phyloP scores from a whole-genome alignment of 2,329 filamentous ascomycete genomes.

The Curvularia spicifera region DNA sequence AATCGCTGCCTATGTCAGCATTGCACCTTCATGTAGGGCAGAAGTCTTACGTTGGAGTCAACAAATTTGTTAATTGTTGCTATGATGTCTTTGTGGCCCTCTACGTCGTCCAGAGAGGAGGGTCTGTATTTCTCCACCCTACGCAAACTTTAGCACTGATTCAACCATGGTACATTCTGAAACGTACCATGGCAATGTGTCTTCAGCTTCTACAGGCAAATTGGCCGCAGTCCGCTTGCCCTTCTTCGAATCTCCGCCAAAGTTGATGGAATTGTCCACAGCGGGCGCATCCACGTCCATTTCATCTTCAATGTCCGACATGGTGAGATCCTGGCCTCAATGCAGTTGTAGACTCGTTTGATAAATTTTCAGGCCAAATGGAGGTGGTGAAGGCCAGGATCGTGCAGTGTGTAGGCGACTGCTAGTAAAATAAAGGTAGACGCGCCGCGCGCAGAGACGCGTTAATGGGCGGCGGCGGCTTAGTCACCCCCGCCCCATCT shows the following conservation, averaged over 20 bases:
- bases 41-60: slow-evolving; percentile 73
- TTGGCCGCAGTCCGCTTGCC: slow-evolving; percentile 93
- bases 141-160: slow-evolving; percentile 8
- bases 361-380: not conserved
- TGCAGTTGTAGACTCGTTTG: fast-evolving
- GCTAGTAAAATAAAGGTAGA: slow-evolving; percentile 13
- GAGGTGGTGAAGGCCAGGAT: not conserved
- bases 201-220: slow-evolving; percentile 89
- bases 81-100: slow-evolving; percentile 95
- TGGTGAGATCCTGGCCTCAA: slow-evolving; percentile 32
- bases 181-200: slow-evolving; percentile 85
- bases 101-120: slow-evolving; percentile 86
- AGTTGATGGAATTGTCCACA: slow-evolving; percentile 62
- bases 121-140: slow-evolving; percentile 98
- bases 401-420: not conserved
- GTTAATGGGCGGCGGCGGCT: slow-evolving; percentile 43
- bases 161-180: fast-evolving
- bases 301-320: slow-evolving; percentile 66
- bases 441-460: slow-evolving; percentile 38
- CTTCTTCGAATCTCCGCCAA: slow-evolving; percentile 79
- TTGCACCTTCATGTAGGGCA: fast-evolving
- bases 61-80: slow-evolving; percentile 98
- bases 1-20: slow-evolving; percentile 63
- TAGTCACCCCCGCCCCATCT: slow-evolving; percentile 43
- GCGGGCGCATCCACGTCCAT: slow-evolving; percentile 71